A percentile compares a stretch with the other conserved stretches of the same genome.
Conservation (phyloP, 1,284 basidiomycete species). For the Stereum hirsutum region DNA sequence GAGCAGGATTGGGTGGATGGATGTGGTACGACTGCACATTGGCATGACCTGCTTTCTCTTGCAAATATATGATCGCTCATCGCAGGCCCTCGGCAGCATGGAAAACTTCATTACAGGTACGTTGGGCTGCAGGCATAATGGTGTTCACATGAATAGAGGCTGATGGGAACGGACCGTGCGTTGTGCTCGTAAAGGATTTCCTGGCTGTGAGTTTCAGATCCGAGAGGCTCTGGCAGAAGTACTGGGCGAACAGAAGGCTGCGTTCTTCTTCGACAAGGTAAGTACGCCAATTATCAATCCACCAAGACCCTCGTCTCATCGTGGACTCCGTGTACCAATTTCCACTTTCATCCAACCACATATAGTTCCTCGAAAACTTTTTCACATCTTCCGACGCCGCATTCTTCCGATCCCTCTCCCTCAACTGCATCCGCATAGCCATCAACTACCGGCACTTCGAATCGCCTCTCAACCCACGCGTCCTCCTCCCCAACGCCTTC, state of each 20-base stretch:
- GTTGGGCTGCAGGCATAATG: too few relatives aligned
- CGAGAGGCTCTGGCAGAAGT: constrained; percentile 55
- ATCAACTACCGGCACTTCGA: constrained; percentile 65
- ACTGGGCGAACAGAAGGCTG: constrained; percentile 55
- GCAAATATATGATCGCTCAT: neutral
- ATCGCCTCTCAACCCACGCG: constrained; percentile 51
- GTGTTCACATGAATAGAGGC: constrained; percentile 14
- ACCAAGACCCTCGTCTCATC: too few relatives aligned
- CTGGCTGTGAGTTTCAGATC: too few relatives aligned
- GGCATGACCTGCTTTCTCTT: neutral
- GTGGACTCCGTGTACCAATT: constrained; percentile 7
- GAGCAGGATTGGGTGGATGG: constrained; percentile 61
- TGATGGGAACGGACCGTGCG: neutral
- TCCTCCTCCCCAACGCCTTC: constrained; percentile 51
- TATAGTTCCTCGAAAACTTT: constrained; percentile 65
- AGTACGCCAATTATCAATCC: too few relatives aligned
- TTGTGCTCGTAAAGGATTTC: constrained; percentile 33
- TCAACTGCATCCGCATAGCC: constrained; percentile 67
- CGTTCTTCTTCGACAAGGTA: constrained; percentile 76
- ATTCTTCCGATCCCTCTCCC: constrained; percentile 59
- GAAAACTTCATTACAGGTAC: constrained; percentile 66
- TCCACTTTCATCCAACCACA: neutral
- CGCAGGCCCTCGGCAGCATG: constrained; percentile 30
- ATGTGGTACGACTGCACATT: constrained; percentile 1
- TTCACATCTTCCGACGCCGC: constrained; percentile 62